A percentile compares a stretch with the other conserved stretches of the same genome.
These are phyloP conservation scores for Tuber borchii DNA, from an alignment of 495 filamentous ascomycete genomes.

Conservation along the genomic window DNA sequence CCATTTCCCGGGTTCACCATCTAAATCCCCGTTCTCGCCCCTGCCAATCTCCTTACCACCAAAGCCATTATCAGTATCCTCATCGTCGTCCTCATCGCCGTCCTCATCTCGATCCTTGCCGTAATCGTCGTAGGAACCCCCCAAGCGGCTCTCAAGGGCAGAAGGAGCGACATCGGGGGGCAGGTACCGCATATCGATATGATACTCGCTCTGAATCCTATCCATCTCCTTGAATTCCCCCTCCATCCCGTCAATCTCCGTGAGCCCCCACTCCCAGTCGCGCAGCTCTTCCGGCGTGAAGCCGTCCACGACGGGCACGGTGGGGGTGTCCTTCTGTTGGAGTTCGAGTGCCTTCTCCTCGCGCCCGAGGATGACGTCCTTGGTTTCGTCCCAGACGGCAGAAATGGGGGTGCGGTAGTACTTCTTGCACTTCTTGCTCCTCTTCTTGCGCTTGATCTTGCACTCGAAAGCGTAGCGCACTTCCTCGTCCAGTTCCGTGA, in stretches of 20 bases:
- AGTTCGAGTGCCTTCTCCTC: conserved; percentile 14
- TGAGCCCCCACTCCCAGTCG: background rate
- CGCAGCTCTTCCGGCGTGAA: background rate
- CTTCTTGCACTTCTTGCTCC: conserved; percentile 20
- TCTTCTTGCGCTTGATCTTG: conserved; percentile 26
- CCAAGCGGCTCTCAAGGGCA: background rate
- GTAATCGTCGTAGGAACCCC: background rate
- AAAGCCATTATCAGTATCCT: background rate
- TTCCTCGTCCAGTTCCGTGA: conserved; percentile 26
- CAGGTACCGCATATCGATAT: background rate
- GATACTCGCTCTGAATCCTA: background rate
- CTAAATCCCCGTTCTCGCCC: background rate
- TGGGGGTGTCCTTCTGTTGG: background rate
- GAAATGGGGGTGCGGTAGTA: conserved; percentile 24
- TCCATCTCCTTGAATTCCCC: background rate
- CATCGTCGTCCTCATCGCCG: background rate
- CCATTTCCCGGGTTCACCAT: background rate
- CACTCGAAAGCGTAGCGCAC: conserved; percentile 32
- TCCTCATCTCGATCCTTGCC: background rate
- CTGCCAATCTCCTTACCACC: background rate
- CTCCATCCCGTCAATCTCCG: background rate
- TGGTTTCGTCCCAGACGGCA: conserved; percentile 30
- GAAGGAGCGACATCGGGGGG: background rate
- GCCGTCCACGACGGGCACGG: background rate
- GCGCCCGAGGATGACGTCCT: conserved; percentile 8